Evolutionary conservation across 768 basidiomycete genomes (phyloP).

Genomic region (Tricholoma saponaceum): DNA sequence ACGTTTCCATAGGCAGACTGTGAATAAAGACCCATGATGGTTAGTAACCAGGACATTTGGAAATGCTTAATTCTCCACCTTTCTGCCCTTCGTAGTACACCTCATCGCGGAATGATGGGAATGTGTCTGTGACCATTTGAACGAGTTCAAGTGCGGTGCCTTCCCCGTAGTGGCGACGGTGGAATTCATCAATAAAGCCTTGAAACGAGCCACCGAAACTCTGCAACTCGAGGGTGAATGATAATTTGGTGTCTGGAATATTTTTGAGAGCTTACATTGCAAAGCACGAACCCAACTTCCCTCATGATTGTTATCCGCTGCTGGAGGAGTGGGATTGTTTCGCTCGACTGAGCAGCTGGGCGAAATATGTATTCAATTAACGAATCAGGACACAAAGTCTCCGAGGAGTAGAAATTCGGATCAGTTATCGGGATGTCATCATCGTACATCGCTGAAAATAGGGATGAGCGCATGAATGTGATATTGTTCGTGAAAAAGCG

Average conservation of each 20-base stretch:
- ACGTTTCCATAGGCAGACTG: constrained; percentile 86
- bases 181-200: constrained; percentile 61
- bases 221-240: constrained; percentile 28
- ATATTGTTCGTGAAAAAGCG: neutral
- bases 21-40: neutral
- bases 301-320: constrained; percentile 78
- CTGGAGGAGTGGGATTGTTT: constrained; percentile 63
- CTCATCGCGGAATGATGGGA: constrained; percentile 78
- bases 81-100: constrained; percentile 48
- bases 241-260: neutral
- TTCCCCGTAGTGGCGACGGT: constrained; percentile 41
- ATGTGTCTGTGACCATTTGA: constrained; percentile 61
- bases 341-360: constrained; percentile 48
- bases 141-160: constrained; percentile 75
- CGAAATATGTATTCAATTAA: constrained; percentile 70
- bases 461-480: neutral
- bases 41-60: neutral
- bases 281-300: constrained; percentile 69
- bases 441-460: constrained; percentile 60
- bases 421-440: constrained; percentile 74
- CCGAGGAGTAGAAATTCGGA: constrained; percentile 75
- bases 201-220: constrained; percentile 68
- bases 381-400: constrained; percentile 63
- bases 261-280: constrained; percentile 45
- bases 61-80: constrained; percentile 34